Conservation (phyloP, 495 filamentous ascomycete species). For the Trichoderma gamsii region DNA sequence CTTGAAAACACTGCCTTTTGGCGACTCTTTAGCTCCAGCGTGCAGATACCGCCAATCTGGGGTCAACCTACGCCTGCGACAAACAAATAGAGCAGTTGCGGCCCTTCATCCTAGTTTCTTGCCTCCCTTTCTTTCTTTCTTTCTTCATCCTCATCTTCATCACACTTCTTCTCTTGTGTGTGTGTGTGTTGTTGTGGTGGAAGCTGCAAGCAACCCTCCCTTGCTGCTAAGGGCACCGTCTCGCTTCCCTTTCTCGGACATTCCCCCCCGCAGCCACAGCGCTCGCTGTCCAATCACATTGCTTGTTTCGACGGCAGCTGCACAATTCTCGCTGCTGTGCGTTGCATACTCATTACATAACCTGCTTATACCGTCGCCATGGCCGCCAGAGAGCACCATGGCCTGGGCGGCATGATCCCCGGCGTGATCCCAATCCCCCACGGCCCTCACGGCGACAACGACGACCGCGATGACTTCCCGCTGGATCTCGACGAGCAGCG, state of each 20-base stretch:
- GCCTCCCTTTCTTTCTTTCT: neutral
- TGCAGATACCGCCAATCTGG: neutral
- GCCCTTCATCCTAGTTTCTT: neutral
- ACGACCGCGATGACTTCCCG: slow-evolving; percentile 37
- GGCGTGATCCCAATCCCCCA: slow-evolving; percentile 45
- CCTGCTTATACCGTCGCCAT: too few relatives aligned
- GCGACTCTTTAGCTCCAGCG: neutral
- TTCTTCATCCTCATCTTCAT: neutral
- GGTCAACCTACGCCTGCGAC: neutral
- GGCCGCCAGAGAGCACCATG: slow-evolving; percentile 32
- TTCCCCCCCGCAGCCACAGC: neutral
- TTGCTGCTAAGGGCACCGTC: neutral
- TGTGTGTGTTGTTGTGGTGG: slow-evolving; percentile 2
- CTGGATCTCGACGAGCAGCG: slow-evolving; percentile 50
- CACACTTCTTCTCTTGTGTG: slow-evolving; percentile 1
- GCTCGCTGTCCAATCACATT: slow-evolving; percentile 2
- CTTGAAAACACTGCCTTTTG: neutral
- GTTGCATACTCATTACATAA: neutral
- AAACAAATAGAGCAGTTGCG: slow-evolving; percentile 6
- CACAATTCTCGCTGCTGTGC: slow-evolving; percentile 3
- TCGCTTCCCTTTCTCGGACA: neutral
- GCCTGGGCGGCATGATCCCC: slow-evolving; percentile 25
- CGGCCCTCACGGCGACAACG: slow-evolving; percentile 32
- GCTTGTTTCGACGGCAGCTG: neutral
- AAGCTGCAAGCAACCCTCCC: neutral